These are phyloP conservation scores for Hericium alpestre DNA, from an alignment of 768 basidiomycete genomes.

Conservation along the genomic window DNA sequence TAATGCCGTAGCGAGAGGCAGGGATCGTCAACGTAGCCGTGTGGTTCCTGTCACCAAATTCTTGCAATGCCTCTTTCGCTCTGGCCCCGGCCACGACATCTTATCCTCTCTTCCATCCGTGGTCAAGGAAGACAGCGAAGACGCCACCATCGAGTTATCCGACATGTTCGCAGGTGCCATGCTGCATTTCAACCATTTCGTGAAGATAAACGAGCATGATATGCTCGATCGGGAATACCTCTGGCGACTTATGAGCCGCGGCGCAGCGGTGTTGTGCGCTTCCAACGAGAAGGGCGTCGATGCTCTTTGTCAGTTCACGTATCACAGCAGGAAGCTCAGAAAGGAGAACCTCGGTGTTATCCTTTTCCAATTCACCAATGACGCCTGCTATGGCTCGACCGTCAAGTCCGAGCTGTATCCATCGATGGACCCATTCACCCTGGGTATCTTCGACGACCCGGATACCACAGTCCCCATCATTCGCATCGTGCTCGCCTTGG, in stretches of 20 bases:
- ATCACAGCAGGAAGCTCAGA: not conserved
- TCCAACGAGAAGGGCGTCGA: constrained; percentile 16
- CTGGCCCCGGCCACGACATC: not conserved
- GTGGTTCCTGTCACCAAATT: not conserved
- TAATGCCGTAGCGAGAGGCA: no score
- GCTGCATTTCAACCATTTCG: constrained; percentile 24
- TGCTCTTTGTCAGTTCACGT: constrained; percentile 18
- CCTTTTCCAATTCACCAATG: constrained; percentile 19
- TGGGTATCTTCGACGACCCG: constrained; percentile 9
- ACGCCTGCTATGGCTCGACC: constrained; percentile 5
- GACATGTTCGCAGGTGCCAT: not conserved
- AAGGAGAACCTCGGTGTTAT: constrained; percentile 15
- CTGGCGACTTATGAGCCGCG: constrained; percentile 15
- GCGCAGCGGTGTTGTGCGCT: constrained; percentile 21
- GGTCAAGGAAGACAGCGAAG: no score
- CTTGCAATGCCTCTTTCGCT: not conserved
- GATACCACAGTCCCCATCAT: constrained; percentile 8
- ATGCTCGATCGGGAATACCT: constrained; percentile 15
- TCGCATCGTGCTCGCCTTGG: constrained; percentile 19
- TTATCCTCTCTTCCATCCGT: no score
- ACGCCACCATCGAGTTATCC: not conserved
- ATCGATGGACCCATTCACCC: constrained; percentile 16
- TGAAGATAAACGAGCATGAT: constrained; percentile 16
- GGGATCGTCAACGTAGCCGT: not conserved
- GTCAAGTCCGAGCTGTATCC: constrained; percentile 9